Base-by-base conservation (phyloP, 2,329 filamentous ascomycete genomes). In the Calonectria pseudoturangicola region DNA sequence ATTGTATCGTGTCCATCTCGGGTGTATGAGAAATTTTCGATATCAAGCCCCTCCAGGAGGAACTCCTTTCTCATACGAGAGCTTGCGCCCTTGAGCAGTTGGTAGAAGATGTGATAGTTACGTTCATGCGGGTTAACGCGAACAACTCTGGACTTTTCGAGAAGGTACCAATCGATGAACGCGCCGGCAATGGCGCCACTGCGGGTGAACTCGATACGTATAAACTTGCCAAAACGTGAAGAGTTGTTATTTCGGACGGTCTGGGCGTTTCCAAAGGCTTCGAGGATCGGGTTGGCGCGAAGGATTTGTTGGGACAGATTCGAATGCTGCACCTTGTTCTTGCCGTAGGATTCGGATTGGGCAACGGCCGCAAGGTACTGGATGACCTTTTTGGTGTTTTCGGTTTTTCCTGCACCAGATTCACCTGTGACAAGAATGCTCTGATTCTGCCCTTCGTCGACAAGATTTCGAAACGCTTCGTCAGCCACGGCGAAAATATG, bases 301-400 rank as follows among this genome's bases (percentile, higher is more conserved):
- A 99, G 87, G 43, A 99, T 99, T 84, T 99, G 97, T 79, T 98
- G 95, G 0, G 97, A 98, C 12, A 99, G 91, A 72, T 95, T 98
- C 15, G 95, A 94, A 74, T 96, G 91, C 76, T 89, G 88, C 4
- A 84, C 82, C 87, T 93, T 85, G 86, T 88, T 85, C 88, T 92
- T 86, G 84, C 90, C 82, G 2, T 93, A 89, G 0, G 93, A 92
- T 72, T 98, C 96, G 0, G 94, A 92, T 50, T 94, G 94, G 12
- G 97, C 97, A 56, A 99, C 97, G 1, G 97, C 95, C 16, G 97
- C 97, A 51, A 99, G 91, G 81, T 99, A 99, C 81, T 99, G 97
- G 68, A 99, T 99, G 78, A 99, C 97, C 84, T 99, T 99, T 83
- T 99, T 99, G 18, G 97, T 99, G 82, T 99, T 99, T 83, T 99